Percentiles rank a stretch among this genome's conserved stretches.
phyloP scores from a whole-genome alignment of 306 rosid species.

The Trichosanthes truncata region DNA sequence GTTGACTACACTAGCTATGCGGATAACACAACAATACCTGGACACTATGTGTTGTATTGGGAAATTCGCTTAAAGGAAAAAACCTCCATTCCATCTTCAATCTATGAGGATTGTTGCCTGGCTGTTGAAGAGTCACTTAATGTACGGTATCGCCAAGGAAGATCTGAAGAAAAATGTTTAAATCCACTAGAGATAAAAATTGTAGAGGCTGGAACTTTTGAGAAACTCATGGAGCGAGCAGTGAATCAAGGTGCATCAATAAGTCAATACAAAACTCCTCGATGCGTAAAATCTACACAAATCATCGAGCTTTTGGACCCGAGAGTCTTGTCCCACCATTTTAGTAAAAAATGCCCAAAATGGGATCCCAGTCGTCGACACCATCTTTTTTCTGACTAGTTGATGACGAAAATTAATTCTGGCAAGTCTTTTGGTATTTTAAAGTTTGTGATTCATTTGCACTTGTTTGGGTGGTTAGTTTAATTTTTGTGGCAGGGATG shows the following conservation, averaged over 20 bases:
- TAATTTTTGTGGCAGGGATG: no score
- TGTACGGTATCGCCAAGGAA: conserved; percentile 37
- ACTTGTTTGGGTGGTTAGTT: no score
- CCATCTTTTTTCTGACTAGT: neutral
- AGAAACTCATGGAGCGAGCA: conserved; percentile 44
- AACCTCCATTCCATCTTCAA: conserved; percentile 16
- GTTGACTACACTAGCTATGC: conserved; percentile 43
- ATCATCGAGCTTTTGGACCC: conserved; percentile 34
- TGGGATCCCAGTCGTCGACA: conserved; percentile 30
- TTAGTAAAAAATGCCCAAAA: conserved; percentile 33
- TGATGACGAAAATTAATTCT: neutral
- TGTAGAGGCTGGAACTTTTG: conserved; percentile 50
- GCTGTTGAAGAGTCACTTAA: conserved; percentile 39
- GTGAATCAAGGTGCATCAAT: conserved; percentile 43
- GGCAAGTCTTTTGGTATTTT: no score
- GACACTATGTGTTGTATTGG: conserved; percentile 46
- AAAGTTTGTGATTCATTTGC: no score
- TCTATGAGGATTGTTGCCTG: conserved; percentile 41
- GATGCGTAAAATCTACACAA: conserved; percentile 37
- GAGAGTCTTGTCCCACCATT: conserved; percentile 23
- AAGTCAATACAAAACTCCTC: conserved; percentile 54
- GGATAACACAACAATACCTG: conserved; percentile 38
- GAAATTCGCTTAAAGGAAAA: conserved; percentile 15
- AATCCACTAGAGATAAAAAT: conserved; percentile 49
- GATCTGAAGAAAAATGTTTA: conserved; percentile 31